Evolutionary conservation across 2,329 filamentous ascomycete genomes (phyloP).

Genomic region (Diaporthe vexans): DNA sequence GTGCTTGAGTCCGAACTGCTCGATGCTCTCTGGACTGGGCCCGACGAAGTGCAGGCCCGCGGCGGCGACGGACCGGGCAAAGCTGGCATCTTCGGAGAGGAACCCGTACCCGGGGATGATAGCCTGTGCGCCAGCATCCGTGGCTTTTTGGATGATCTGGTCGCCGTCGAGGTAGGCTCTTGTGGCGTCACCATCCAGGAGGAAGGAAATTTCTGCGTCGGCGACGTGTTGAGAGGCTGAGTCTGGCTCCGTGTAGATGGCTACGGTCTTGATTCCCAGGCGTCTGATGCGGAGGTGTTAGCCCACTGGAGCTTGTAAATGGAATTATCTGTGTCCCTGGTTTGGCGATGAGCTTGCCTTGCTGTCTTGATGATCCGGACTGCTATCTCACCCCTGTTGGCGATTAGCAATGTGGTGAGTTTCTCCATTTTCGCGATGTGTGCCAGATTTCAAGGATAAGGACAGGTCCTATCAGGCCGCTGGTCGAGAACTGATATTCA

Average conservation of each 20-base stretch:
- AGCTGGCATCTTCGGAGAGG: constrained; percentile 72
- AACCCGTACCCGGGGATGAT: constrained; percentile 78
- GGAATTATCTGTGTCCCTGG: too few species aligned
- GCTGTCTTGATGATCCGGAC: constrained; percentile 64
- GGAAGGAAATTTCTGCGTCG: constrained; percentile 65
- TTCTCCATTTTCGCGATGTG: constrained; percentile 20
- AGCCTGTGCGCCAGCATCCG: constrained; percentile 61
- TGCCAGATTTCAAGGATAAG: accelerated
- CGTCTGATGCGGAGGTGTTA: constrained; percentile 41
- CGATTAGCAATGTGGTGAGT: constrained; percentile 66
- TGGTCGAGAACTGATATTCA: too few species aligned
- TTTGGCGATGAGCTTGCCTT: not conserved
- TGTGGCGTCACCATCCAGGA: constrained; percentile 60
- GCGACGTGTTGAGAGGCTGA: constrained; percentile 67
- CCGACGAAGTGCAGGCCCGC: constrained; percentile 72
- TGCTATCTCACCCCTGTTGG: constrained; percentile 73
- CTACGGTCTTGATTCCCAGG: constrained; percentile 64
- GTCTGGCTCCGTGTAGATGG: constrained; percentile 71
- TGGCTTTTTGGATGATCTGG: constrained; percentile 52
- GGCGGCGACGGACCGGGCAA: constrained; percentile 64
- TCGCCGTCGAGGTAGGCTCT: constrained; percentile 40
- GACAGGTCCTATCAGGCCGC: not conserved
- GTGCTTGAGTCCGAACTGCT: constrained; percentile 71
- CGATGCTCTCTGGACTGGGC: constrained; percentile 66
- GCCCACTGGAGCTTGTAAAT: not conserved